Base-by-base conservation (phyloP, 192 early-diverging fungal species). In the Linnemannia exigua region DNA sequence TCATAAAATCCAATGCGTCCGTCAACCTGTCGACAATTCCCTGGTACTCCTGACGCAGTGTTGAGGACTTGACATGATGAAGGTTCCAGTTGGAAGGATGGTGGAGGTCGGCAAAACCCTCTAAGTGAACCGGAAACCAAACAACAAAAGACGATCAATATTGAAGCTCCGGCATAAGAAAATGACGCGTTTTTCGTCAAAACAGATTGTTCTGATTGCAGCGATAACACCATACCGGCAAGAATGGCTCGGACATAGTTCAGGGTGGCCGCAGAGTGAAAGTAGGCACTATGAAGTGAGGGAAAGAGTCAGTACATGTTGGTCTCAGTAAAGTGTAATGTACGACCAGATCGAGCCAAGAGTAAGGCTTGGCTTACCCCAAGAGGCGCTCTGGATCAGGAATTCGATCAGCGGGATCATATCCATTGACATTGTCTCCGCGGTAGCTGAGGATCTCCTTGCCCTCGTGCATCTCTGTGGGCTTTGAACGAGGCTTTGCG, bases 371-470 rank as follows among this genome's bases (percentile, higher is more conserved):
- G 37, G 46, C 81, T 75, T 91, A 93, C 92, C 91, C 89, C 12
- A 98, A 82, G 48, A 99, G 92, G n/a, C 98, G 90, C 79, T 98
- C 93, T 63, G 98, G 98, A 84, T 99, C 97, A 20, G 98, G 97
- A 25, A 90, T 93, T 63, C 98, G 94, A 69, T 97, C 94, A 38
- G 77, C 86, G 22, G 96, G 94, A 66, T 96, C 96, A 77, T 94
- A 97, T 70, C 98, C 97, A 90, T 99, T 99, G 68, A 99, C 96
- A 89, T 98, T 99, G 90, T 99, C 98, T 70, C 98, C 98, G 70
- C 98, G 94, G 92, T 95, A 99, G 46, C 97, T 96, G 68, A 91
- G 79, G 77, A 98, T 95, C 74, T 95, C 92, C 68, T 92, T 89
- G 70, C 97, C 98, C 81, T 97, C 90, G 50, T 96, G 89, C 72